Evolutionary conservation across 176 grass and related monocot genomes (phyloP).

Genomic region (Chloris gayana): DNA sequence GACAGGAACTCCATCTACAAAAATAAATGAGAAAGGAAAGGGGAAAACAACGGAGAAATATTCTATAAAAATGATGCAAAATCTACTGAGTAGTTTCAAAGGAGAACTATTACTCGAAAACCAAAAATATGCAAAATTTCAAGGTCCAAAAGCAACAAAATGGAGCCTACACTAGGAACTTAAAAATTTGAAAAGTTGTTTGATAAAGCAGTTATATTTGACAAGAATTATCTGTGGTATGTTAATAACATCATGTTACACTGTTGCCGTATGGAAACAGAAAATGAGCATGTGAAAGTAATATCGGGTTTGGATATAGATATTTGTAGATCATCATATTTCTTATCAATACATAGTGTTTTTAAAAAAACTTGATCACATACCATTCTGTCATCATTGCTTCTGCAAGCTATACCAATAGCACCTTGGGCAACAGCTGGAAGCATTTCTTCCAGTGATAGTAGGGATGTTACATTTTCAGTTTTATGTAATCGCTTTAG

Average conservation of each 20-base stretch:
- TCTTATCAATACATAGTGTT: conserved; percentile 18
- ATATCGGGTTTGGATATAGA: conserved; percentile 7
- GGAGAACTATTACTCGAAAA: not conserved
- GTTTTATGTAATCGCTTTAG: conserved; percentile 80
- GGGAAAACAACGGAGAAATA: conserved; percentile 22
- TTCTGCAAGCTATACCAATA: conserved; percentile 99
- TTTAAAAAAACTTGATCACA: conserved; percentile 33
- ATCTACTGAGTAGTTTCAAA: not conserved
- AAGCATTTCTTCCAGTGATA: conserved; percentile 95
- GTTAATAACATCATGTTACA: not conserved
- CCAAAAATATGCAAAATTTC: not conserved
- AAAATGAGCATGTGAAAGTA: not conserved
- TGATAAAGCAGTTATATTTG: not conserved
- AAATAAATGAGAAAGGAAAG: not conserved
- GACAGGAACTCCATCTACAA: conserved; percentile 81
- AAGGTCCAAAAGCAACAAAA: conserved; percentile 28
- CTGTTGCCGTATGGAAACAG: not conserved
- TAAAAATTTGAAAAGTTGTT: conserved; percentile 14
- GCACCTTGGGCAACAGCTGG: conserved; percentile 98
- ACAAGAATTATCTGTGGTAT: not conserved
- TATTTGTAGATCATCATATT: conserved; percentile 9
- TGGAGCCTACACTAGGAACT: not conserved
- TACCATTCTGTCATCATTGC: conserved; percentile 94
- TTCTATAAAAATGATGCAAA: conserved; percentile 5
- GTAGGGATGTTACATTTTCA: conserved; percentile 71